phyloP scores from a whole-genome alignment of 2,329 filamentous ascomycete genomes.

The Cercospora canescens region DNA sequence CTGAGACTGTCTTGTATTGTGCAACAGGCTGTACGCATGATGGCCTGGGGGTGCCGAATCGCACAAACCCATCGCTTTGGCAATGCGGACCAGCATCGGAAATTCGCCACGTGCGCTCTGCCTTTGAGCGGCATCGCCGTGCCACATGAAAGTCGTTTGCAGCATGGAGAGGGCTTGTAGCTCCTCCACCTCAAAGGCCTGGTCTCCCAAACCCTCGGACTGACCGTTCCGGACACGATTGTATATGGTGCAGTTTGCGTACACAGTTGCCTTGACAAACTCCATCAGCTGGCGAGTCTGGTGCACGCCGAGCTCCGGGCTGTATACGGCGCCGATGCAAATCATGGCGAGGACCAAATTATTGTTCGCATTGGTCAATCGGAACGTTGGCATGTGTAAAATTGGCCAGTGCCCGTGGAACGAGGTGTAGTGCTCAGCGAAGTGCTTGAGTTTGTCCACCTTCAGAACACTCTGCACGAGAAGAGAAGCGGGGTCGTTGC shows the following conservation, averaged over 20 bases:
- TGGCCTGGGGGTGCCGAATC: conserved; percentile 52
- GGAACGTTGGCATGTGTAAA: conserved; percentile 71
- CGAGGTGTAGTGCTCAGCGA: conserved; percentile 69
- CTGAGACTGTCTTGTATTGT: conserved; percentile 55
- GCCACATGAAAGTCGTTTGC: conserved; percentile 66
- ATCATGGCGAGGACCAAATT: conserved; percentile 69
- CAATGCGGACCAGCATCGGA: conserved; percentile 57
- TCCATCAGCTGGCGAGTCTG: conserved; percentile 70
- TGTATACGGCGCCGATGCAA: conserved; percentile 74
- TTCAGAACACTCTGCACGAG: conserved; percentile 57
- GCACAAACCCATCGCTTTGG: conserved; percentile 59
- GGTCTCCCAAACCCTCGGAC: conserved; percentile 41
- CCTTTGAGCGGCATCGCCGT: conserved; percentile 66
- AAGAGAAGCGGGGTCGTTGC: conserved; percentile 51
- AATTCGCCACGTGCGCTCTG: conserved; percentile 63
- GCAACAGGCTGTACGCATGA: conserved; percentile 58
- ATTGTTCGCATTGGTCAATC: conserved; percentile 64
- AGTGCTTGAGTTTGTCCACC: conserved; percentile 68
- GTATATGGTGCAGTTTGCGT: conserved; percentile 57
- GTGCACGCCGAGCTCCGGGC: conserved; percentile 59
- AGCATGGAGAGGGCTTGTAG: conserved; percentile 66
- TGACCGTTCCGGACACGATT: conserved; percentile 43
- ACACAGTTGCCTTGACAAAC: conserved; percentile 59
- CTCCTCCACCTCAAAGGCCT: conserved; percentile 57
- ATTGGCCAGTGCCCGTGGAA: conserved; percentile 74